Evolutionary conservation across 257 asterid genomes (phyloP), one percentile per base, ranked within the genome.

Genomic region (Buddleja alternifolia): DNA sequence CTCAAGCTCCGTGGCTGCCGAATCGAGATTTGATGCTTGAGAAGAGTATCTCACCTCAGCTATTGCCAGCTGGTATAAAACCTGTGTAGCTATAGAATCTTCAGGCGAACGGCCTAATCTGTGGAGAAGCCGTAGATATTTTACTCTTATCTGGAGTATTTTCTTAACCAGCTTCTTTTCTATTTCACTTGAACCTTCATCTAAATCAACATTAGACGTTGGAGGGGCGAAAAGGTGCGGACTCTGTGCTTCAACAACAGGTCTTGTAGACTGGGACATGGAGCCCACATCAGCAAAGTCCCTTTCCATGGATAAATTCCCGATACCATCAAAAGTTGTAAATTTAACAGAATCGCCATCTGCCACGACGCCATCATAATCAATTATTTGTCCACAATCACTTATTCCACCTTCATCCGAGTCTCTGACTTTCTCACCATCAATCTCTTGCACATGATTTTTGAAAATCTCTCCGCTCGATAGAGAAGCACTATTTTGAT

Each of bases 81-180:
- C 80, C 63, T 82, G 66, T 36, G 77, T 77, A 56, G 84, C 84
- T 23, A 80, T 16, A 39, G 78, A 73, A 84, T 87, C 89, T 54
- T 79, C 80, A 59, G 75, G 73, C 59, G 85, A 77, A 45, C 48
- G 44, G 53, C 87, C 82, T 64, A 91, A 70, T 42, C 73, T 78
- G 63, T 61, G 77, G 46, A 85, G 67, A 70, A 91, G 86, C 73
- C 68, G 67, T 76, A 88, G 67, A 68, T 78, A 88, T 21, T 77
- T 86, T 10, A 68, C 78, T 73, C 75, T 76, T 2, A 83, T 60
- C 46, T 68, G 78, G 37, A 80, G 82, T 72, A 84, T 69, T 56
- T 71, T 80, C 73, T 78, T 85, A 44, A 78, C 81, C 73, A 60
- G 54, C 73, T 70, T 51, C 73, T 61, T 81, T 73, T 86, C 86